Evolutionary conservation across 2,329 filamentous ascomycete genomes (phyloP).

Genomic region (Monosporascus sp.): DNA sequence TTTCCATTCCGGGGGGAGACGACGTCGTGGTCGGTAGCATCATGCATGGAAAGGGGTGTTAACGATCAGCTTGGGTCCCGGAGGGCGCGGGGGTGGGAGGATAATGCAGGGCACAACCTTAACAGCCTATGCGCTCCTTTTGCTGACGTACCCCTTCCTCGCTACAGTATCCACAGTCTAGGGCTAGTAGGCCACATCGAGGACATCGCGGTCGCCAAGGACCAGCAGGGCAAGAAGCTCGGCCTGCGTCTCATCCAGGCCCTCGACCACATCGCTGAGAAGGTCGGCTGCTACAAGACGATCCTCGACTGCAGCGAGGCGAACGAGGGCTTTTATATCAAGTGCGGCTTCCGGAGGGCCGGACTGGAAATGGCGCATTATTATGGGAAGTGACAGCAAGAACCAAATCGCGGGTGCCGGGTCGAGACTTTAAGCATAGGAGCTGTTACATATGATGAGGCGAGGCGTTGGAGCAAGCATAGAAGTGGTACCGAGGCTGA

Average conservation of each 20-base stretch:
- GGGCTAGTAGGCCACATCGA: slow-evolving; percentile 92
- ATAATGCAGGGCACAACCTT: neutral
- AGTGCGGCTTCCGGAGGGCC: slow-evolving; percentile 90
- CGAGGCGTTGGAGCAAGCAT: too few species aligned
- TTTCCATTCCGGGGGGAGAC: neutral
- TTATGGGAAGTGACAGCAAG: slow-evolving; percentile 55
- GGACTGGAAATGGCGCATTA: slow-evolving; percentile 97
- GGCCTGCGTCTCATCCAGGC: slow-evolving; percentile 91
- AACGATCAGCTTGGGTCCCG: too few species aligned
- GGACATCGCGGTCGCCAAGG: slow-evolving; percentile 90
- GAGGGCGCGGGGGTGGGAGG: neutral
- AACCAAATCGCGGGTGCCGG: slow-evolving; percentile 34
- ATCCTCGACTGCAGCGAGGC: slow-evolving; percentile 95
- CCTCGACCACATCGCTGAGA: slow-evolving; percentile 79
- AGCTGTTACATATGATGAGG: too few species aligned
- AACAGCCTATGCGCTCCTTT: neutral
- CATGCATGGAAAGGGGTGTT: too few species aligned
- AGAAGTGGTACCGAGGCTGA: too few species aligned
- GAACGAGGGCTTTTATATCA: slow-evolving; percentile 97
- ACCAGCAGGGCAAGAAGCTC: slow-evolving; percentile 96
- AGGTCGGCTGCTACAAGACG: slow-evolving; percentile 93
- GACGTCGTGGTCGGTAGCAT: too few species aligned
- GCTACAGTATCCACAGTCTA: slow-evolving; percentile 66
- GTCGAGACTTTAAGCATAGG: neutral
- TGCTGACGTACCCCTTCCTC: slow-evolving; percentile 13